These are phyloP conservation scores for Mycosphaerella sp. DNA, from an alignment of 2,329 filamentous ascomycete genomes.

Conservation along the genomic window DNA sequence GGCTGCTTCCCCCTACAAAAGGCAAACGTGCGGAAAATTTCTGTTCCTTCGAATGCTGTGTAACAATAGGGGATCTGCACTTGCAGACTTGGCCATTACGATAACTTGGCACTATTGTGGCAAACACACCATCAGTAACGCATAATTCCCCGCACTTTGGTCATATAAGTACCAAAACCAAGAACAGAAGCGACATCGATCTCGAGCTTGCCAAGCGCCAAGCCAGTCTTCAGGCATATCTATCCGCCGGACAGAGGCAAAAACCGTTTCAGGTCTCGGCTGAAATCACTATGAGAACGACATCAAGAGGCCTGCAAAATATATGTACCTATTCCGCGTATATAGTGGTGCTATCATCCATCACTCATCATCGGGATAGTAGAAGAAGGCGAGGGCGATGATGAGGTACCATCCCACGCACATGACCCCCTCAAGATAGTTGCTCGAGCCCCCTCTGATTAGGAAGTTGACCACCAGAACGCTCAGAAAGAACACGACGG, in stretches of 20 bases:
- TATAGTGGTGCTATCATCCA: not conserved
- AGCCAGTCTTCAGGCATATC: conserved; percentile 2
- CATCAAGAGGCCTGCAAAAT: not conserved
- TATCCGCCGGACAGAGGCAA: not conserved
- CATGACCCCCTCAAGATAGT: conserved; percentile 73
- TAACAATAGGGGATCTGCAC: too few species aligned
- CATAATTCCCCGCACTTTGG: too few species aligned
- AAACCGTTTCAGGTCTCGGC: too few species aligned
- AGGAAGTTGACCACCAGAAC: conserved; percentile 83
- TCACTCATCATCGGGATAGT: conserved; percentile 42
- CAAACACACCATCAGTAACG: too few species aligned
- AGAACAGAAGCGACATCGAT: too few species aligned
- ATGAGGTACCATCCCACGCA: conserved; percentile 50
- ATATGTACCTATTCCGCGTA: not conserved
- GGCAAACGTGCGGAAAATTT: too few species aligned
- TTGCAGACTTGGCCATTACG: too few species aligned
- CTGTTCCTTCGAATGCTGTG: too few species aligned
- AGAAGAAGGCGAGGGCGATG: conserved; percentile 54
- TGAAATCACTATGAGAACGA: too few species aligned
- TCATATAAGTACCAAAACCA: too few species aligned
- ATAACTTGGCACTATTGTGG: too few species aligned
- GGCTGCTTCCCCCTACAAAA: too few species aligned
- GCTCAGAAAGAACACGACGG: conserved; percentile 73
- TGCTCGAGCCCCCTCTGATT: conserved; percentile 74
- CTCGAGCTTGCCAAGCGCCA: not conserved